Percentiles rank a stretch among this genome's conserved stretches.
These are phyloP conservation scores for Exophiala bonariae DNA, from an alignment of 2,329 filamentous ascomycete genomes.

Conservation along the genomic window DNA sequence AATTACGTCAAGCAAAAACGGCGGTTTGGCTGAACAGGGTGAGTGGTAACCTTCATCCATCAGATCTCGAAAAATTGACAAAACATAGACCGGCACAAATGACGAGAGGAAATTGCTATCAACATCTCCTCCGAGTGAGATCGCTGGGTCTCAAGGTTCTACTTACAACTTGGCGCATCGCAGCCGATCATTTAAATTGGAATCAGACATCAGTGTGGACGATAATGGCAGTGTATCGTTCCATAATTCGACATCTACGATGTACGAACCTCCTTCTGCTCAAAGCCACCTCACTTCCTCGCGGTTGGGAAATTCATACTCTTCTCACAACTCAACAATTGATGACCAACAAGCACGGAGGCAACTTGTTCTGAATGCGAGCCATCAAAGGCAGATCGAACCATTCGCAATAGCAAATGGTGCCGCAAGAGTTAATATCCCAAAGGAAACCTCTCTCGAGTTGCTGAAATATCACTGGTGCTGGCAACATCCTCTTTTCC, in stretches of 20 bases:
- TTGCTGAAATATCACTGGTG: constrained; percentile 33
- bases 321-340: constrained; percentile 2
- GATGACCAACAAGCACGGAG: constrained; percentile 21
- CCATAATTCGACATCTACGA: constrained; percentile 26
- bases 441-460: constrained; percentile 27
- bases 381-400: constrained; percentile 25
- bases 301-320: constrained; percentile 4
- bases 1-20: constrained; percentile 25
- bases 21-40: constrained; percentile 24
- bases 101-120: constrained; percentile 25
- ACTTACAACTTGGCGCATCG: constrained; percentile 13
- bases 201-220: constrained; percentile 27
- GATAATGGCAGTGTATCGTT: constrained; percentile 27
- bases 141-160: constrained; percentile 20
- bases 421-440: constrained; percentile 27
- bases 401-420: constrained; percentile 26
- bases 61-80: background rate
- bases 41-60: background rate
- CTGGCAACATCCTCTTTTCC: constrained; percentile 32
- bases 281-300: constrained; percentile 13
- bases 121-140: constrained; percentile 23
- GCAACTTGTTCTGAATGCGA: constrained; percentile 25
- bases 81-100: constrained; percentile 11
- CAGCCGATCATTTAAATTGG: constrained; percentile 22
- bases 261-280: constrained; percentile 23